Evolutionary conservation across 2,329 filamentous ascomycete species (phyloP).

Genomic region (Mycosphaerella arachidis): DNA sequence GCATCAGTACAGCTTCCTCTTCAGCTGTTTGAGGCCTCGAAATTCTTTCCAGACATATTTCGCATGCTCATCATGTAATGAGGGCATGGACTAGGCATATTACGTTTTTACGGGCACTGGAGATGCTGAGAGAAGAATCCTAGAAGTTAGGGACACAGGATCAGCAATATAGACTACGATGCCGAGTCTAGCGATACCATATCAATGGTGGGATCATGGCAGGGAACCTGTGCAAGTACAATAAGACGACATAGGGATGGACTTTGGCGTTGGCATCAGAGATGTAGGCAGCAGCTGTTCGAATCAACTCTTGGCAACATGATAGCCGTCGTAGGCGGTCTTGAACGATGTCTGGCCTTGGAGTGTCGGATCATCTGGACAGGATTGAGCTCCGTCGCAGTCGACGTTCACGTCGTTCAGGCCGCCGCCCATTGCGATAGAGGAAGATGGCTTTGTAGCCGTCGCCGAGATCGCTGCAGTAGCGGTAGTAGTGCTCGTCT

Average conservation of each 20-base stretch:
- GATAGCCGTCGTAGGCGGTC: not conserved
- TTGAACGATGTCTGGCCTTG: conserved; percentile 48
- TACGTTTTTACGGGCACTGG: too few relatives aligned
- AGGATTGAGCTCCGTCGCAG: conserved; percentile 46
- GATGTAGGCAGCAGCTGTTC: conserved; percentile 20
- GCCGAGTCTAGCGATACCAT: conserved; percentile 26
- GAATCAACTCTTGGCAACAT: not conserved
- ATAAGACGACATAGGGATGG: conserved; percentile 51
- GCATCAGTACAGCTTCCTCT: too few relatives aligned
- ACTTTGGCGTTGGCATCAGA: conserved; percentile 47
- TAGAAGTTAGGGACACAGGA: too few relatives aligned
- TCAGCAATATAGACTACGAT: too few relatives aligned
- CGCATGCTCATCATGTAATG: too few relatives aligned
- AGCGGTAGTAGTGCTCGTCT: not conserved
- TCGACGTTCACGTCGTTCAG: conserved; percentile 56
- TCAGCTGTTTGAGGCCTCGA: too few relatives aligned
- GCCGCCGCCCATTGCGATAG: conserved; percentile 36
- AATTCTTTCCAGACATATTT: too few relatives aligned
- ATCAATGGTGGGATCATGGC: too few relatives aligned
- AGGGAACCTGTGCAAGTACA: too few relatives aligned
- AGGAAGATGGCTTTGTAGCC: conserved; percentile 41
- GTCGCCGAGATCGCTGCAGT: not conserved
- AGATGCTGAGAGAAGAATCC: too few relatives aligned
- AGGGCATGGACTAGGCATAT: too few relatives aligned
- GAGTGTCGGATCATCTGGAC: conserved; percentile 33